phyloP scores from a whole-genome alignment of 73 alveolate genomes.

The Symbiodinium pilosum region DNA sequence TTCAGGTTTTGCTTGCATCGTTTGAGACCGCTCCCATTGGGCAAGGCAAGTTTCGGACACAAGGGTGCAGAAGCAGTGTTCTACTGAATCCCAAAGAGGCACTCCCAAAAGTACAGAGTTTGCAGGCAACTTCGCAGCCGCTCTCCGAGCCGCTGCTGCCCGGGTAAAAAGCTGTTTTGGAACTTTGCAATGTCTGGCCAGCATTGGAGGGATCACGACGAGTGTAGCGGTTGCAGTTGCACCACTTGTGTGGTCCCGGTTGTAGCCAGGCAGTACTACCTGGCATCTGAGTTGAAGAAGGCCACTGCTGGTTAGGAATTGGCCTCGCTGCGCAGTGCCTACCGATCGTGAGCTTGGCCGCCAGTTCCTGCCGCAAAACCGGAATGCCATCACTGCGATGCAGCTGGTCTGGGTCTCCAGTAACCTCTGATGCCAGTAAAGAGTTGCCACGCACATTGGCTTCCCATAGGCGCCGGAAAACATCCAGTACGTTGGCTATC shows the following conservation, averaged over 20 bases:
- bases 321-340: neutral
- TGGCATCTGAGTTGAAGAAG: neutral
- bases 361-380: slow-evolving; percentile 5
- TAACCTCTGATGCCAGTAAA: too few relatives aligned
- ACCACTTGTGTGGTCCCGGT: too few relatives aligned
- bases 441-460: too few relatives aligned
- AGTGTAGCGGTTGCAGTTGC: too few relatives aligned
- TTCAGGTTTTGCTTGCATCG: too few relatives aligned
- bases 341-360: neutral
- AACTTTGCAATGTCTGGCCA: too few relatives aligned
- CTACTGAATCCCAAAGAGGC: too few relatives aligned
- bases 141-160: neutral
- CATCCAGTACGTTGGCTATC: slow-evolving; percentile 54
- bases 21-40: too few relatives aligned
- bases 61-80: too few relatives aligned
- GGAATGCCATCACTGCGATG: neutral
- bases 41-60: too few relatives aligned
- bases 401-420: neutral
- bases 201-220: too few relatives aligned
- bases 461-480: slow-evolving; percentile 47
- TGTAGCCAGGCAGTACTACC: slow-evolving; percentile 12
- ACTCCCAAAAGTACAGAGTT: too few relatives aligned
- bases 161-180: neutral
- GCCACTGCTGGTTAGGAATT: neutral
- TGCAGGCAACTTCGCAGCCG: neutral